A percentile compares a stretch with the other conserved stretches of the same genome.
These are phyloP conservation scores for Usnea hakonensis DNA, from an alignment of 495 filamentous ascomycete genomes.

Conservation along the genomic window DNA sequence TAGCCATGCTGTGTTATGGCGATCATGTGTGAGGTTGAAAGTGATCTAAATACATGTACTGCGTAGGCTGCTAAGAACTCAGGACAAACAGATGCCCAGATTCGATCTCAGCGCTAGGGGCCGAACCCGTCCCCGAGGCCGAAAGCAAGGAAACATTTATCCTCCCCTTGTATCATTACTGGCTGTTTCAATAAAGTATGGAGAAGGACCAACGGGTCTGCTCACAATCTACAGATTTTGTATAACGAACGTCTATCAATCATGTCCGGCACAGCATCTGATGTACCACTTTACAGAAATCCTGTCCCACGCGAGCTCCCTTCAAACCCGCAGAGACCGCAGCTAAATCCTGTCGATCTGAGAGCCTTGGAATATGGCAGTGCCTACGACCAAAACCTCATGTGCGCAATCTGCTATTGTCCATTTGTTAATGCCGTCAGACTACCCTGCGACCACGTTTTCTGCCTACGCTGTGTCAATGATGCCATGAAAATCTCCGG, in stretches of 20 bases:
- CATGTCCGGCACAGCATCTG: not conserved
- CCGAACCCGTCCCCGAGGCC: not conserved
- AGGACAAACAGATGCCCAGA: not conserved
- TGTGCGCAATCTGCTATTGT: slow-evolving; percentile 76
- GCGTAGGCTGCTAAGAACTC: too few species aligned
- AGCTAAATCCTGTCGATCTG: slow-evolving; percentile 45
- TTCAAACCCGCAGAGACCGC: not conserved
- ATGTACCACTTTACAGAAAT: not conserved
- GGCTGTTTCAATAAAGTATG: not conserved
- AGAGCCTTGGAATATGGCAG: slow-evolving; percentile 63
- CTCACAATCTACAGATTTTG: not conserved
- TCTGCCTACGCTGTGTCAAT: slow-evolving; percentile 65
- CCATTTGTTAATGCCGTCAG: slow-evolving; percentile 66
- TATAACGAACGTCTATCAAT: not conserved
- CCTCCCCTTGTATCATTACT: not conserved
- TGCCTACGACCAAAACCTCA: slow-evolving; percentile 64
- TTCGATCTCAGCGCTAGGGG: not conserved
- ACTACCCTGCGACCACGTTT: slow-evolving; percentile 65
- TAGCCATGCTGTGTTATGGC: slow-evolving; percentile 42
- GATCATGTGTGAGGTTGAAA: not conserved
- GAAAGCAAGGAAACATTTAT: not conserved
- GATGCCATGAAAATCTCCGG: slow-evolving; percentile 41
- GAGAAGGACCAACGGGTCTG: not conserved
- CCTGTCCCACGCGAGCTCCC: not conserved
- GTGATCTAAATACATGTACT: too few species aligned